These are phyloP conservation scores for Colletotrichum brevisporum DNA, from an alignment of 2,329 filamentous ascomycete genomes.

Conservation along the genomic window DNA sequence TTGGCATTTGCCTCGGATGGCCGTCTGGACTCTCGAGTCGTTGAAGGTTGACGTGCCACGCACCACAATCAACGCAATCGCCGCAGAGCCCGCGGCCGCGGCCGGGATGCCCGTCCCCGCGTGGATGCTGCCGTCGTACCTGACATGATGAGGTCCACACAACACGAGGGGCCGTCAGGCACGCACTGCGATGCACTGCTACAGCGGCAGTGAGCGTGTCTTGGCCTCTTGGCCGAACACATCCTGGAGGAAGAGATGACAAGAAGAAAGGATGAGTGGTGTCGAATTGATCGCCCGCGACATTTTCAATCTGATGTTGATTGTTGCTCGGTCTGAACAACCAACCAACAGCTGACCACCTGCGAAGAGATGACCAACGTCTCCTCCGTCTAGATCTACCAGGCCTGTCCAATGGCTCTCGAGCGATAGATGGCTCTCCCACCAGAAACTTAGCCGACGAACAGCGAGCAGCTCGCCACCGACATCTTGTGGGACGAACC, in stretches of 20 bases:
- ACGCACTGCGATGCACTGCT: conserved; percentile 23
- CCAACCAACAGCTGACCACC: no score
- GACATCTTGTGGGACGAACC: not conserved
- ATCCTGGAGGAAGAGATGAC: not conserved
- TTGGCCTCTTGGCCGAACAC: conserved; percentile 28
- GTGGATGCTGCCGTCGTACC: conserved; percentile 68
- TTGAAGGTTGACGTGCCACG: conserved; percentile 20
- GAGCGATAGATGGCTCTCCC: conserved; percentile 12
- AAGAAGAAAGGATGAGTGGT: not conserved
- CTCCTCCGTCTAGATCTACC: conserved; percentile 10
- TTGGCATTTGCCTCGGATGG: not conserved
- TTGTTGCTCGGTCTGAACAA: not conserved
- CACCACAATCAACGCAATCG: conserved; percentile 24
- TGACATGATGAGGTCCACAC: conserved; percentile 21
- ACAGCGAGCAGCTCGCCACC: conserved; percentile 13
- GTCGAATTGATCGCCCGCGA: not conserved
- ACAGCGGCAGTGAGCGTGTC: conserved; percentile 22
- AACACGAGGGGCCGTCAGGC: conserved; percentile 29
- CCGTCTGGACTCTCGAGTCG: not conserved
- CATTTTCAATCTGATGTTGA: not conserved
- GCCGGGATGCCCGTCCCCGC: conserved; percentile 80
- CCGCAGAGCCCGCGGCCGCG: conserved; percentile 77
- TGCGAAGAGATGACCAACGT: conserved; percentile 10
- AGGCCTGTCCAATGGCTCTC: conserved; percentile 25
- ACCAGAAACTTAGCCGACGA: not conserved